These are phyloP conservation scores for Pseudogymnoascus sp. DNA, from an alignment of 2,329 filamentous ascomycete species.

Conservation along the genomic window DNA sequence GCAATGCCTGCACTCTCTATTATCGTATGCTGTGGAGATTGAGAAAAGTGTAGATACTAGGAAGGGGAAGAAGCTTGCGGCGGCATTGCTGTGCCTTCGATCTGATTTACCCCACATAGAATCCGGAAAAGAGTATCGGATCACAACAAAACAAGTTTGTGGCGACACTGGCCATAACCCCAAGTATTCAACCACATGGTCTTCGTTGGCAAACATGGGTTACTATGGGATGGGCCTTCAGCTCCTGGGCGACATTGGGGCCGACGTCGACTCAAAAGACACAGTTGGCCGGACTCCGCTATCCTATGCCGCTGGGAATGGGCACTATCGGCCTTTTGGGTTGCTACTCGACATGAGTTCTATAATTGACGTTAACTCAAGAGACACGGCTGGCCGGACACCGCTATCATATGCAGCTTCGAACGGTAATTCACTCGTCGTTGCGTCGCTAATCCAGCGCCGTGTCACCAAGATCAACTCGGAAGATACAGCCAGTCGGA, in stretches of 20 bases:
- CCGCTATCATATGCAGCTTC: neutral
- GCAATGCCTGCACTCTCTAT: neutral
- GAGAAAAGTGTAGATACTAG: neutral
- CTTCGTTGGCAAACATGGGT: too few species aligned
- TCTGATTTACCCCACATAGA: neutral
- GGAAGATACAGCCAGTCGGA: neutral
- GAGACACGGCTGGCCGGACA: neutral
- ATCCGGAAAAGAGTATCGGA: neutral
- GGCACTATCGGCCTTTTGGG: neutral
- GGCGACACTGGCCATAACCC: neutral
- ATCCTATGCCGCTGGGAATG: neutral
- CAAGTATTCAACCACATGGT: too few species aligned
- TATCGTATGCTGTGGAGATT: neutral
- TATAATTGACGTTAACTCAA: neutral
- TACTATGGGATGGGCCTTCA: too few species aligned
- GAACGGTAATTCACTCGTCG: neutral
- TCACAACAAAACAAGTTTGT: neutral
- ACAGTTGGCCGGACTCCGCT: slow-evolving; percentile 1
- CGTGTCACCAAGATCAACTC: neutral
- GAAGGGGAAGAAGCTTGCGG: neutral
- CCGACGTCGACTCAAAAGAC: neutral
- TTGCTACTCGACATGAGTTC: slow-evolving; percentile 9
- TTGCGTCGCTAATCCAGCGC: too few species aligned
- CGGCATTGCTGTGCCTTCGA: neutral
- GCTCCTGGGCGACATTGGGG: neutral